Evolutionary conservation across 352 stramenopile genomes (phyloP).

Genomic region (Phytophthora hybrid): DNA sequence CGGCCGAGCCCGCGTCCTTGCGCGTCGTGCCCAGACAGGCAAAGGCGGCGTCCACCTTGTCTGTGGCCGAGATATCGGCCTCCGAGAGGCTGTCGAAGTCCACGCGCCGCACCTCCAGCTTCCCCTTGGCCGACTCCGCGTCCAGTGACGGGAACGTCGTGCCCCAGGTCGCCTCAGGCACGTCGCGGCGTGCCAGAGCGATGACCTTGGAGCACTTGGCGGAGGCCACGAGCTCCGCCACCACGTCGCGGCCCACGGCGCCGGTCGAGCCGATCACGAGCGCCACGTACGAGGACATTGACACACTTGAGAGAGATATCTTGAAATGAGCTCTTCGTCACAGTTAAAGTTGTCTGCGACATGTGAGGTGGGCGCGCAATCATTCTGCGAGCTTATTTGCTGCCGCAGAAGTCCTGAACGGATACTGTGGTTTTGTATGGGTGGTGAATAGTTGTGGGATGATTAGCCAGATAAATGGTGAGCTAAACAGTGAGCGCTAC

Average conservation of each 20-base stretch:
- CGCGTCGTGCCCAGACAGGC: constrained; percentile 79
- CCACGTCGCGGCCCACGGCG: constrained; percentile 75
- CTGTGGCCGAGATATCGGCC: constrained; percentile 36
- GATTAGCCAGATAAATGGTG: neutral
- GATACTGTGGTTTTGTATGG: neutral
- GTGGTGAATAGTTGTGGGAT: neutral
- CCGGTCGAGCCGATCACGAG: constrained; percentile 80
- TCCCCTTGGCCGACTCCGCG: constrained; percentile 45
- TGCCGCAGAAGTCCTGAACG: neutral
- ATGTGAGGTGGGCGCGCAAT: constrained; percentile 19
- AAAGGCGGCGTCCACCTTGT: constrained; percentile 73
- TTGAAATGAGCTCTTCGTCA: constrained; percentile 18
- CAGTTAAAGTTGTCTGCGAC: constrained; percentile 6
- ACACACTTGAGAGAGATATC: neutral
- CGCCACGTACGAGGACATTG: constrained; percentile 56
- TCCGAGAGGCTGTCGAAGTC: constrained; percentile 66
- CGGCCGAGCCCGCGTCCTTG: constrained; percentile 71
- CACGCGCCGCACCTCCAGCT: constrained; percentile 67
- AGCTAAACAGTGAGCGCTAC: neutral
- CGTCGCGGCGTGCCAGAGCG: constrained; percentile 67
- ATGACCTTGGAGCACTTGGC: constrained; percentile 75
- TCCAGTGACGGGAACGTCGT: constrained; percentile 65
- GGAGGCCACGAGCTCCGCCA: constrained; percentile 72
- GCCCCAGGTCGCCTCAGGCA: constrained; percentile 54
- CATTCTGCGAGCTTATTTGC: neutral